Evolutionary conservation across 208 protist species (phyloP).

Genomic region (Leishmania gerbilli): DNA sequence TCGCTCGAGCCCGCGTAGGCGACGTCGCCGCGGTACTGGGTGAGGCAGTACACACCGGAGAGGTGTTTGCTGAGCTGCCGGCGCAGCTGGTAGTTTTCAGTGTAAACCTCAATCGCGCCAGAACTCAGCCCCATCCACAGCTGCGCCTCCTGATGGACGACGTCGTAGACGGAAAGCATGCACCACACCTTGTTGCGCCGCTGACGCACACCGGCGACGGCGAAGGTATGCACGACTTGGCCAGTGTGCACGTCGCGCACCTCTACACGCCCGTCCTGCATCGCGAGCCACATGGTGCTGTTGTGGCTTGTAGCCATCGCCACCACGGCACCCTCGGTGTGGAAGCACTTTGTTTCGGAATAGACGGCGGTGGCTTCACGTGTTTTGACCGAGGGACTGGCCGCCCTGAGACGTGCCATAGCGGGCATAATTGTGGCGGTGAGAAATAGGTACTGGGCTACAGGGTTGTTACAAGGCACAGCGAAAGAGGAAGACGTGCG

Average conservation of each 20-base stretch:
- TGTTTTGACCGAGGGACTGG: neutral
- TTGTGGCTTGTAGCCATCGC: slow-evolving; percentile 53
- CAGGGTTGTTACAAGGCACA: neutral
- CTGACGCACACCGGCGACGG: slow-evolving; percentile 22
- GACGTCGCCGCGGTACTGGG: slow-evolving; percentile 41
- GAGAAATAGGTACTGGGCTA: neutral
- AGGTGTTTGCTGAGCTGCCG: slow-evolving; percentile 75
- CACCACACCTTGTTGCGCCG: slow-evolving; percentile 46
- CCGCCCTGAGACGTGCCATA: neutral
- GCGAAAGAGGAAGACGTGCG: neutral
- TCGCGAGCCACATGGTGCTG: slow-evolving; percentile 67
- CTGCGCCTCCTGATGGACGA: slow-evolving; percentile 32
- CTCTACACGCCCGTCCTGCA: slow-evolving; percentile 72
- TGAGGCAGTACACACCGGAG: slow-evolving; percentile 80
- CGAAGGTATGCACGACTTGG: slow-evolving; percentile 60
- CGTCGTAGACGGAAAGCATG: slow-evolving; percentile 36
- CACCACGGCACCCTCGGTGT: slow-evolving; percentile 40
- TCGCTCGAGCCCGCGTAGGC: slow-evolving; percentile 83
- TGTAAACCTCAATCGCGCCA: slow-evolving; percentile 82
- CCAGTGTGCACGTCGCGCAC: slow-evolving; percentile 66
- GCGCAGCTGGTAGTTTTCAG: slow-evolving; percentile 42
- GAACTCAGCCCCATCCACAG: slow-evolving; percentile 87
- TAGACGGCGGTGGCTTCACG: slow-evolving; percentile 15
- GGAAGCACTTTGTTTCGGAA: slow-evolving; percentile 48
- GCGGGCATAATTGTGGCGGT: neutral